Evolutionary conservation across 1,139 yeast genomes (phyloP), one percentile per base, ranked within the genome.

Genomic region (Saccharomyces uvarum): DNA sequence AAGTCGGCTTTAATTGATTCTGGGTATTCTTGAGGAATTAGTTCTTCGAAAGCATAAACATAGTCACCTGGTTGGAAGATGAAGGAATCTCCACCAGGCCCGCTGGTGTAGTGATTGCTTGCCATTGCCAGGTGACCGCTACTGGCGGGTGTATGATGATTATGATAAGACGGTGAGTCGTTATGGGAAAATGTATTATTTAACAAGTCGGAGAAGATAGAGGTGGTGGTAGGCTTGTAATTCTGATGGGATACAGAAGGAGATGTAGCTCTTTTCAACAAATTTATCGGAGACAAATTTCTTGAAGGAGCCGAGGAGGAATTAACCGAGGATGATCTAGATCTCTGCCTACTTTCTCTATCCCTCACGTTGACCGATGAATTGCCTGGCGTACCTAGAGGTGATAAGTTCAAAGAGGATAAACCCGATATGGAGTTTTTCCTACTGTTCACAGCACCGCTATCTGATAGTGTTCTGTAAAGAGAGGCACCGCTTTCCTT

Each of bases 11-110:
- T 72, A 13, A 88, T 80, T 0, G 95, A 69, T 70, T 93, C 99
- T 0, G 98, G 97, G 48, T 85, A 75, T 8, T 88, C 82, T 13
- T 91, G 82, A 4, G 88, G 93, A 33, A 93, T 76, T 2, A 96
- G 86, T 57, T 90, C 89, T 71, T 93, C 99, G 67, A 93, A 93
- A 59, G 89, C 87, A 73, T 91, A 93, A 49, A 88, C 77, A 66
- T 93, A 93, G 65, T 90, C 97, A 32, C 98, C 99, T 0, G 95
- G 90, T 49, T 76, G 74, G 60, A 76, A 85, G 2, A 71, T 66
- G 53, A 80, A 81, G 63, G 72, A 69, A 24, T 61, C 64, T 47
- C 51, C 51, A 28, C 58, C 57, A 46, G 57, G 7, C 44, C 44
- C 44, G 44, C 44, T 41, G 50, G 55, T 29, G 38, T 32, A 48